Base-by-base conservation (phyloP, 148 eudicot genomes). In the Polygonum maritimum region DNA sequence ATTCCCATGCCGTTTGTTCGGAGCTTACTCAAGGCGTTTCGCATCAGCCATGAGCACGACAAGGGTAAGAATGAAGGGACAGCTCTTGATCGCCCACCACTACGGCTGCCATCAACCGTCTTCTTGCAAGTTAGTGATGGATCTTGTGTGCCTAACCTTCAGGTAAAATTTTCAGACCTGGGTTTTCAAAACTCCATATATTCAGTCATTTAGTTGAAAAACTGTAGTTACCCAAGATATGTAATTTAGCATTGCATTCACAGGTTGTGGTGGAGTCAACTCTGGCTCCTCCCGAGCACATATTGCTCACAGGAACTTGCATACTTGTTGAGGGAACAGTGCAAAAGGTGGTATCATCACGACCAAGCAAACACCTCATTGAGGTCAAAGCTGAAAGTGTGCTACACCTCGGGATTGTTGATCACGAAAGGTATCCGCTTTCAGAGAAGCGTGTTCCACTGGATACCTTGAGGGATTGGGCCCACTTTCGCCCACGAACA, bases 401-500 rank as follows among this genome's bases (percentile, higher is more conserved):
- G 16, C 75, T 92, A 62, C 98, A 94, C 77, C 77, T 94, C 69
- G 98, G 98, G 55, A 80, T 79, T 0, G 95, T 94, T 13, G 92
- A 90, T 81, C 88, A 85, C 71, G 86, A 83, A 16, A 85, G 77
- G 75, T 91, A 91, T 78, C 98, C 97, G 15, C 83, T 94, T 21
- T 85, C 98, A 0, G 91, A 89, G 91, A 94, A 88, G 73, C 84
- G 91, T 48, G 77, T 94, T 35, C 95, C 95, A 26, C 58, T 94
- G 57, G 95, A 91, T 62, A 70, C 52, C 67, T 76, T 94, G 76
- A 84, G 97, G 71, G 91, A 90, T 79, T 84, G 84, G 80, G 79
- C 97, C 36, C 97, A 94, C 26, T 87, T 94, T 77, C 88, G 97
- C 2, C 93, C 98, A 38, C 85, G 98, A 16, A 94, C 98, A 70